phyloP scores from a whole-genome alignment of 148 eudicot species.

The Persicaria tinctoria region DNA sequence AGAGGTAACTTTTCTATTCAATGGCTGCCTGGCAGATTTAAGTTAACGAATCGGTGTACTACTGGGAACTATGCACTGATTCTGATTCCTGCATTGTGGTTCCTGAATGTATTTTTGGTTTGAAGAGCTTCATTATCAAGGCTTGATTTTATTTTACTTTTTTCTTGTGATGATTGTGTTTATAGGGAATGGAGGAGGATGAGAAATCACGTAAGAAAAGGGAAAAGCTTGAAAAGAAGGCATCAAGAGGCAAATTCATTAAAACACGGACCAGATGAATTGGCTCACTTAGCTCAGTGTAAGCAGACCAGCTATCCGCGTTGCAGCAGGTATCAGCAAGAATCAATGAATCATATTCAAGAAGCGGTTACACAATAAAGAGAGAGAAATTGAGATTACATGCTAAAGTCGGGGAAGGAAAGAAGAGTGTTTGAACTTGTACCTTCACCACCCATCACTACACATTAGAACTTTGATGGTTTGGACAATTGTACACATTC shows the following conservation, averaged over 20 bases:
- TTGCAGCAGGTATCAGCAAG: not conserved
- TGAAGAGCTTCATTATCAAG: not conserved
- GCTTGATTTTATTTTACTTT: not conserved
- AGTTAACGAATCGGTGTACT: no score
- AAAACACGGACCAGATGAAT: constrained; percentile 44
- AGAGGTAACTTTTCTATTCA: constrained; percentile 42
- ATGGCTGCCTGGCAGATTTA: no score
- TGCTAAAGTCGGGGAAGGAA: not conserved
- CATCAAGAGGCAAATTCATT: constrained; percentile 48
- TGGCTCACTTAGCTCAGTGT: not conserved
- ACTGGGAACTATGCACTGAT: no score
- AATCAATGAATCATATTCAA: not conserved
- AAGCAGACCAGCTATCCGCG: not conserved
- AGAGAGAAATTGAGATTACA: not conserved
- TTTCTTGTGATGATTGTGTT: constrained; percentile 3
- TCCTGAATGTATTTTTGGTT: not conserved
- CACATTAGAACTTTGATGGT: not conserved
- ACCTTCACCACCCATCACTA: not conserved
- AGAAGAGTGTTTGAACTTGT: not conserved
- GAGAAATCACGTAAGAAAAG: constrained; percentile 69
- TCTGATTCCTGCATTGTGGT: no score
- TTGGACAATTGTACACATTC: not conserved
- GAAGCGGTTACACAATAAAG: not conserved
- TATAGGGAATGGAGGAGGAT: constrained; percentile 52
- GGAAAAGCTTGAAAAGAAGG: constrained; percentile 63